Conservation (phyloP, 2,329 filamentous ascomycete genomes). For the Xylaria sp. region DNA sequence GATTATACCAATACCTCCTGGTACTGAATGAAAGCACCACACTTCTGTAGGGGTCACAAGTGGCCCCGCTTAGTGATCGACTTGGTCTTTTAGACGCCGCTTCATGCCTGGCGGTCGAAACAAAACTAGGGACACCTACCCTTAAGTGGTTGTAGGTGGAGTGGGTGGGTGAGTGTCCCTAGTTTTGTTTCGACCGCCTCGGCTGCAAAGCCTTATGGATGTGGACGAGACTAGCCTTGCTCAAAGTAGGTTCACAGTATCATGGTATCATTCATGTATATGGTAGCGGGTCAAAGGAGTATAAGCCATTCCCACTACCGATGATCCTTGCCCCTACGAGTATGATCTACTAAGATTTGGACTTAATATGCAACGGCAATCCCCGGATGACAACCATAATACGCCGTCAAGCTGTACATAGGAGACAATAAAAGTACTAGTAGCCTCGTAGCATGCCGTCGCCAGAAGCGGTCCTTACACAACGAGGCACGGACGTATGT, state of each 20-base stretch:
- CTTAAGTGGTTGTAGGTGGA: no score
- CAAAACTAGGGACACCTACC: no score
- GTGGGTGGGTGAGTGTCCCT: no score
- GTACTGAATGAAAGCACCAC: conserved; percentile 5
- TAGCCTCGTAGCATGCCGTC: not conserved
- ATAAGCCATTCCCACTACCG: conserved; percentile 31
- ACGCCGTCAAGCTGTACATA: conserved; percentile 7
- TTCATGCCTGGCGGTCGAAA: not conserved
- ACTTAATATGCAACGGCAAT: conserved; percentile 32
- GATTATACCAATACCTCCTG: not conserved
- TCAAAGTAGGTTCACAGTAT: conserved; percentile 4
- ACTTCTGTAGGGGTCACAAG: conserved; percentile 25
- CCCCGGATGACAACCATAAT: conserved; percentile 23
- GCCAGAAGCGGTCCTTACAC: not conserved
- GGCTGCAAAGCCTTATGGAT: conserved; percentile 19
- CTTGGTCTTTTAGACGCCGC: conserved; percentile 3
- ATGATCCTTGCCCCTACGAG: conserved; percentile 30
- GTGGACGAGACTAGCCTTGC: conserved; percentile 31
- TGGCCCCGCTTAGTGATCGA: conserved; percentile 11
- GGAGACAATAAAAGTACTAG: not conserved
- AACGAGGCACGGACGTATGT: not conserved
- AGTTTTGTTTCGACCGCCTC: no score
- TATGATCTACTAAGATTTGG: conserved; percentile 16
- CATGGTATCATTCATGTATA: not conserved
- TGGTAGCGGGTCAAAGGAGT: conserved; percentile 22